Conservation (phyloP, 2,329 filamentous ascomycete genomes). For the Colletotrichum filicis region DNA sequence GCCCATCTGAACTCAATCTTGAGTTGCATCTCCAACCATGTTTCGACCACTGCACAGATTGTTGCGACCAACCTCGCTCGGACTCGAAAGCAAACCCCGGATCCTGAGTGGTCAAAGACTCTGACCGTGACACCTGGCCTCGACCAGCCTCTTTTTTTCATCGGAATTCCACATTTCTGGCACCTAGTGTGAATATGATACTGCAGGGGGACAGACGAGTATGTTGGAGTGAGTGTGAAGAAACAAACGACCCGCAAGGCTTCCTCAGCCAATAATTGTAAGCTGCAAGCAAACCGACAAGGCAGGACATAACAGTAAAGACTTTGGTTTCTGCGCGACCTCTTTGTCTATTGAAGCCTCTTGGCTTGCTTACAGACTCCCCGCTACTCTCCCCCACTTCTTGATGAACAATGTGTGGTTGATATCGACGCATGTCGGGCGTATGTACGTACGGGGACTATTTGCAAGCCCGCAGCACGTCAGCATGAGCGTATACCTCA, state of each 20-base stretch:
- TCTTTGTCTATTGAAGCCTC: neutral
- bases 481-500: neutral
- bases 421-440: neutral
- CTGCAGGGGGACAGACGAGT: neutral
- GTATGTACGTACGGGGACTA: slow-evolving; percentile 13
- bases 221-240: neutral
- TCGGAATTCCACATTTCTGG: neutral
- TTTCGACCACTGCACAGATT: slow-evolving; percentile 31
- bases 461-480: slow-evolving; percentile 1
- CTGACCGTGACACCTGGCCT: neutral
- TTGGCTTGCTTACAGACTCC: neutral
- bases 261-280: slow-evolving; percentile 1
- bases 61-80: slow-evolving; percentile 9
- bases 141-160: neutral
- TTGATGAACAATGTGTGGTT: neutral
- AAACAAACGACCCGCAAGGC: neutral
- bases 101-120: neutral
- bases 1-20: slow-evolving; percentile 30
- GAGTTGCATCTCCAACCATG: slow-evolving; percentile 28
- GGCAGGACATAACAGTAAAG: neutral
- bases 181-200: neutral
- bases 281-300: neutral
- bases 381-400: neutral
- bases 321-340: neutral
- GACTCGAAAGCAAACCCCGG: slow-evolving; percentile 14